Evolutionary conservation across 2,329 filamentous ascomycete genomes (phyloP), one percentile per base, ranked within the genome.

Genomic region (Byssoonygena ceratinophila): DNA sequence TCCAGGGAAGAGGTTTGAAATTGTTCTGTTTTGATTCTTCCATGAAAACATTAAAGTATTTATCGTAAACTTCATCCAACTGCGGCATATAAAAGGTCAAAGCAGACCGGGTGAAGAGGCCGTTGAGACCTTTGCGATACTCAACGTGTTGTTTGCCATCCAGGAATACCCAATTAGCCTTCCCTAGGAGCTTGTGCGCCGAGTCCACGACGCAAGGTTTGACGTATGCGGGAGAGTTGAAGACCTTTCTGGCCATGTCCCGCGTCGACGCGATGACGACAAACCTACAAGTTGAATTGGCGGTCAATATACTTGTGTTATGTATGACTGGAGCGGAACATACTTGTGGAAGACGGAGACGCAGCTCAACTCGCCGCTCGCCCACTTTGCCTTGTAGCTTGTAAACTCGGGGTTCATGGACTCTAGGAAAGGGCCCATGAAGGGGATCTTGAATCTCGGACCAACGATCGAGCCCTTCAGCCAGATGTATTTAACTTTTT

Each of bases 271-370:
- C 91, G 67, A 98, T 95, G 53, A 98, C 89, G 59, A 97, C 92
- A 68, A 98, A 98, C 69, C 88, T 94, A 7, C 25, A 45, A 31
- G 22, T 25, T 44, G 14, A 22, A 41, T 16, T 12, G 27, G 16
- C 9, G 7, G 14, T 14, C 12, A 18, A 14, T 18, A 37, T 39
- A 47, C 44, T 11, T 23, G 12, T 4, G 12, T 16, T 23, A 16
- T 4, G 2, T 23, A 23, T 41, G 4, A 34, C 31, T 3, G 31
- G 11, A 3, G 11, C 11, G 25, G n/a, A 25, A 59, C 82, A 61
- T 80, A 94, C 88, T 97, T 98, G 81, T 98, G 92, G 76, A 98
- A 98, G 63, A 98, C 89, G 1, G 90, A 96, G 57, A 98, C 92
- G 66, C 92, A 98, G 76, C 90, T 96, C 61, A 98, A 76, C 45